Base-by-base conservation (phyloP, 805 yeast genomes). In the Zygosaccharomyces rouxii region DNA sequence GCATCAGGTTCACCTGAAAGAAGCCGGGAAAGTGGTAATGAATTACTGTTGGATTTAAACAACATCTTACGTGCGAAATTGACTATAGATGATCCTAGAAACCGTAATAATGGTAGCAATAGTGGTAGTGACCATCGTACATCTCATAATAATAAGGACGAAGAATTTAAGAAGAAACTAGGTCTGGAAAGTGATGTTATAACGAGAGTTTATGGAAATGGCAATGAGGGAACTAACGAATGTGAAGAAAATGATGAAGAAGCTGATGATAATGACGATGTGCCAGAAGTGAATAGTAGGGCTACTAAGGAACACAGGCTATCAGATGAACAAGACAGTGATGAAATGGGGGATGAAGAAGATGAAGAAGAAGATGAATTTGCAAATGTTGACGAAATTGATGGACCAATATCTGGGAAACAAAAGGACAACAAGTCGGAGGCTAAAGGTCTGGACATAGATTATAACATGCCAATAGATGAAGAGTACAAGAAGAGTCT, bases 131-230 rank as follows among this genome's bases (percentile, higher is more conserved):
- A 37, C 1, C 35, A 25, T 11, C 28, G 10, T 4, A 25, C 10
- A 25, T 10, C 54, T 1, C 28, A 33, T 16, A 71, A 72, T 19
- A 78, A 75, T 50, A 68, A 71, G 50, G 68, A 76, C 38, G 80
- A 76, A 44, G 46, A 31, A 16, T 54, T 54, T 16, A 51, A 46
- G 26, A 37, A 50, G 13, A 42, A 52, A 43, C 43, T 50, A n/a
- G 59, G 60, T 4, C 28, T 56, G 13, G 50, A 55, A n/a, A 57
- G 57, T 11, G 51, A 49, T 35, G 42, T 48, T 14, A 35, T 38
- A 2, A 53, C 57, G 11, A 43, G 39, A 16, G 53, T 39, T 35
- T 46, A 23, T 48, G 53, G 37, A 11, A 50, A 38, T 14, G 50
- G 42, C 4, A 48, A 42, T 14, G 50, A 44, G 2, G 59, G 50